These are phyloP conservation scores for Triticum urartu DNA, from an alignment of 176 grass and related monocot genomes.

Conservation along the genomic window DNA sequence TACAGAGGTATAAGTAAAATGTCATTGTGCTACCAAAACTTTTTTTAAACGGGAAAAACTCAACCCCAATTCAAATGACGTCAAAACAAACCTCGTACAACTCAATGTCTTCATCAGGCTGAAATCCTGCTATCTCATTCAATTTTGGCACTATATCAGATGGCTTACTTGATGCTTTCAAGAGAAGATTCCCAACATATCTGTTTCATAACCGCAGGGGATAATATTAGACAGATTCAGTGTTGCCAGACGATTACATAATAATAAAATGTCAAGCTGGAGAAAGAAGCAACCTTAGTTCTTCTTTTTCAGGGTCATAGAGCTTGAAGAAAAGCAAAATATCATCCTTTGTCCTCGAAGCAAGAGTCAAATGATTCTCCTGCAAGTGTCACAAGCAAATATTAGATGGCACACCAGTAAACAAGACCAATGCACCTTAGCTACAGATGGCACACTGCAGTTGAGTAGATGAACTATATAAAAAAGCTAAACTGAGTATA, in stretches of 20 bases:
- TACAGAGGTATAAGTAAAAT: constrained; percentile 42
- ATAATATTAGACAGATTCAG: constrained; percentile 28
- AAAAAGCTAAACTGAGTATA: not conserved
- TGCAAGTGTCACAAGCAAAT: constrained; percentile 21
- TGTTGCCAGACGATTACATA: not conserved
- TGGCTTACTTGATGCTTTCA: constrained; percentile 69
- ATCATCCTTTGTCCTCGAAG: constrained; percentile 68
- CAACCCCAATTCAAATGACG: not conserved
- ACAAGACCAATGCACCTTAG: constrained; percentile 6
- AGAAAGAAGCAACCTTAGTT: constrained; percentile 67
- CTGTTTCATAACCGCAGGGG: constrained; percentile 45
- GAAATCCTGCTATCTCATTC: constrained; percentile 79
- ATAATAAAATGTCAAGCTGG: not conserved
- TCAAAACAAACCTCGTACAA: constrained; percentile 68
- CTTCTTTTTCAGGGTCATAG: constrained; percentile 88
- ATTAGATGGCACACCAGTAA: constrained; percentile 28
- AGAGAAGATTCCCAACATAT: constrained; percentile 64
- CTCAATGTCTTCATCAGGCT: constrained; percentile 75
- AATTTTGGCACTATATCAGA: constrained; percentile 73
- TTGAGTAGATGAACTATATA: constrained; percentile 14
- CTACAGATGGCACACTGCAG: not conserved
- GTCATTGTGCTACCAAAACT: not conserved
- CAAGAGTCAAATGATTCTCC: constrained; percentile 47
- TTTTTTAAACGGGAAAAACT: not conserved
- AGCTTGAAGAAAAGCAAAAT: constrained; percentile 96